These are phyloP conservation scores for Cynara cardunculus DNA, from an alignment of 129 eudicot genomes.

Conservation along the genomic window DNA sequence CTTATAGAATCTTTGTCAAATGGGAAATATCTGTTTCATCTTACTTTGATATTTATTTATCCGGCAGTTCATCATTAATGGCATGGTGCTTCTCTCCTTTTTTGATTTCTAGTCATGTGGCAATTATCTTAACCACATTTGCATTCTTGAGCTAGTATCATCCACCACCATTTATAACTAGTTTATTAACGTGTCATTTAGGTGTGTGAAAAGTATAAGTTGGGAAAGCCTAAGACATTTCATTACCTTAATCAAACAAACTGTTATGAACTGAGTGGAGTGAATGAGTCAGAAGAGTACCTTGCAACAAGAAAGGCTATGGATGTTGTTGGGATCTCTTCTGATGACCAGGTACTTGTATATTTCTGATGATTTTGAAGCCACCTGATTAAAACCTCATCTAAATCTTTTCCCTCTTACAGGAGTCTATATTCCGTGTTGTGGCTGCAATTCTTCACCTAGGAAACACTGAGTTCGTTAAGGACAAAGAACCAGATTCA, in stretches of 20 bases:
- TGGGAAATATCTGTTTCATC: background rate
- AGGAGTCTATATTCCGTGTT: conserved; percentile 95
- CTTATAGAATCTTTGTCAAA: background rate
- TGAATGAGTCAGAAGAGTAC: conserved; percentile 71
- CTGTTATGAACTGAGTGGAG: conserved; percentile 56
- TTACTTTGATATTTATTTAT: background rate
- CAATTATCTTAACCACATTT: background rate
- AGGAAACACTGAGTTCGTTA: conserved; percentile 78
- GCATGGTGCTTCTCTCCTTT: background rate
- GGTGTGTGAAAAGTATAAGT: conserved; percentile 62
- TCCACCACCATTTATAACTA: background rate
- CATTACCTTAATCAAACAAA: conserved; percentile 88
- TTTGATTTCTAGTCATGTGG: background rate
- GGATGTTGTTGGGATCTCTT: conserved; percentile 81
- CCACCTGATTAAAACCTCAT: background rate
- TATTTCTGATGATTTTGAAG: background rate
- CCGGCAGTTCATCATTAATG: background rate
- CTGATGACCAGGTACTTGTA: conserved; percentile 69
- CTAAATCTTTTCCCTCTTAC: conserved; percentile 14
- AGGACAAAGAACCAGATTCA: conserved; percentile 68
- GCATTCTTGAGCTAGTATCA: conserved; percentile 11
- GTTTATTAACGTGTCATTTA: conserved; percentile 13
- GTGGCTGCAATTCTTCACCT: conserved; percentile 95
- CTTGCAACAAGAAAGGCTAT: conserved; percentile 84
- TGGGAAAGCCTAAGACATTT: conserved; percentile 61